These are phyloP conservation scores for Komagataella mondaviorum DNA, from an alignment of 805 yeast species.

Conservation along the genomic window DNA sequence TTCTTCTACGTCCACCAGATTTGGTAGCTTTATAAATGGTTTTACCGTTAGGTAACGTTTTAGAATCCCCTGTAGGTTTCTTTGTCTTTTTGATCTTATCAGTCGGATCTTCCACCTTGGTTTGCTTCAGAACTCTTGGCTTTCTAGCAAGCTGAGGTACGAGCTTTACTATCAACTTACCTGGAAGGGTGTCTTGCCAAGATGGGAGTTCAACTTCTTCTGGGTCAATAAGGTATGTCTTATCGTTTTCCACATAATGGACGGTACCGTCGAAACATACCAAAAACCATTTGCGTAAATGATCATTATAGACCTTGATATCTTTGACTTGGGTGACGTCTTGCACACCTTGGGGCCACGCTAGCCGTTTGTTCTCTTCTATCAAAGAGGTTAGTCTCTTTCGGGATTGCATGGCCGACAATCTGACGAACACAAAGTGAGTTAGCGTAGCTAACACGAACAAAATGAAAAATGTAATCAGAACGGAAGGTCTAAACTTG, in stretches of 20 bases:
- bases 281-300: conserved; percentile 35
- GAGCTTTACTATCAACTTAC: background rate
- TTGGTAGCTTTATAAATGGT: conserved; percentile 19
- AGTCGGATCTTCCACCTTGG: conserved; percentile 5
- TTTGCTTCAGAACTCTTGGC: background rate
- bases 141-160: background rate
- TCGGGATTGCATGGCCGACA: conserved; percentile 42
- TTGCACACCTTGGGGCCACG: conserved; percentile 34
- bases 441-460: conserved; percentile 36
- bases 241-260: background rate
- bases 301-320: conserved; percentile 25
- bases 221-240: background rate
- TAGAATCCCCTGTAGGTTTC: conserved; percentile 25
- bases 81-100: conserved; percentile 17
- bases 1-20: conserved; percentile 2
- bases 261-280: conserved; percentile 14
- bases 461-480: conserved; percentile 36
- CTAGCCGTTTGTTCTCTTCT: conserved; percentile 34
- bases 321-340: conserved; percentile 29
- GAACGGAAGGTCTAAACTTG: conserved; percentile 55
- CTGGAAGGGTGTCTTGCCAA: conserved; percentile 5
- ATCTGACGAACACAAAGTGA: conserved; percentile 43
- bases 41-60: conserved; percentile 49
- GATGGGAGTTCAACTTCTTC: background rate
- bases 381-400: conserved; percentile 41